Evolutionary conservation across 257 asterid species (phyloP).

Genomic region (Datura wrightii): DNA sequence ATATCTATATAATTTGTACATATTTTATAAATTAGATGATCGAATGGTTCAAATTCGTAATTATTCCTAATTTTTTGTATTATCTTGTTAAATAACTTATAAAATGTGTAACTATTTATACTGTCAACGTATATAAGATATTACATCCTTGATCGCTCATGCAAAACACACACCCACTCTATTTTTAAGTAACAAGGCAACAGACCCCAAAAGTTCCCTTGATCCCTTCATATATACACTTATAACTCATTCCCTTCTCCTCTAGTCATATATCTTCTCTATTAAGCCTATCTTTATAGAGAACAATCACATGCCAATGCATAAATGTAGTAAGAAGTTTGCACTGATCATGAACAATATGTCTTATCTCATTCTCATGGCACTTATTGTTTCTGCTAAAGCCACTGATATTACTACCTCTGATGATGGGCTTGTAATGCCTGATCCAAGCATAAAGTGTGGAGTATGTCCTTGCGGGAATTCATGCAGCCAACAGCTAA

Average conservation of each 20-base stretch:
- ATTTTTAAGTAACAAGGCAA: not conserved
- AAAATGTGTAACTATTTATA: no score
- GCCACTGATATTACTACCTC: constrained; percentile 7
- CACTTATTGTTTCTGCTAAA: not conserved
- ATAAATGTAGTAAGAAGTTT: constrained; percentile 30
- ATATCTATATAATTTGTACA: no score
- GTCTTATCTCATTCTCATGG: constrained; percentile 21
- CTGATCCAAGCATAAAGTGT: constrained; percentile 58
- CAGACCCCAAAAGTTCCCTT: not conserved
- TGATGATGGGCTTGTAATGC: constrained; percentile 10
- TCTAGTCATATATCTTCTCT: not conserved
- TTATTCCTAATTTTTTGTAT: no score
- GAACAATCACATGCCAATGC: constrained; percentile 31
- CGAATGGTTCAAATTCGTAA: no score
- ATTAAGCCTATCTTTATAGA: not conserved
- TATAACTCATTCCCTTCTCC: not conserved
- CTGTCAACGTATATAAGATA: not conserved
- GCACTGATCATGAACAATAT: constrained; percentile 1
- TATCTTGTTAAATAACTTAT: no score
- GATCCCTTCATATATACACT: not conserved
- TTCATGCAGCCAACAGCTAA: constrained; percentile 52
- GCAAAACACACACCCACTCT: not conserved
- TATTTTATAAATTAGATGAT: no score
- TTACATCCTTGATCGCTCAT: not conserved
- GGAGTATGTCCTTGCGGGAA: constrained; percentile 75